Evolutionary conservation across 2,329 filamentous ascomycete genomes (phyloP).

Genomic region (Microascus cirrosus): DNA sequence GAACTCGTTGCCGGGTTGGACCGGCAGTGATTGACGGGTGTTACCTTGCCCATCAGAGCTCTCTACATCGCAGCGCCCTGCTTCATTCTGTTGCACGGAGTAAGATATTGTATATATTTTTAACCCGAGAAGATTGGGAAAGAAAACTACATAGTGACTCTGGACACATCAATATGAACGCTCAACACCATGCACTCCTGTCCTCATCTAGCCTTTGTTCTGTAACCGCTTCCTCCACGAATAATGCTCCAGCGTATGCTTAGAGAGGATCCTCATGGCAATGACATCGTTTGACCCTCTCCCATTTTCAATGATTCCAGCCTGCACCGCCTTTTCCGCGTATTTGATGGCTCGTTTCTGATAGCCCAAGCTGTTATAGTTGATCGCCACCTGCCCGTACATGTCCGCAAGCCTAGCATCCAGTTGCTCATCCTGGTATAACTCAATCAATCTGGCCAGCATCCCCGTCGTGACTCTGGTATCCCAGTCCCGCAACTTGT

Average conservation of each 20-base stretch:
- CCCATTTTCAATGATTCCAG: constrained; percentile 14
- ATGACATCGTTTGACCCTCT: constrained; percentile 5
- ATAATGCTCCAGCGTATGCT: constrained; percentile 1
- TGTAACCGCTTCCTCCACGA: constrained; percentile 3
- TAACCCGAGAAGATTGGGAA: no score
- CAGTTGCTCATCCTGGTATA: constrained; percentile 28
- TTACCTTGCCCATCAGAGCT: no score
- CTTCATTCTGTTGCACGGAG: no score
- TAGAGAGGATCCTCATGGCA: constrained; percentile 5
- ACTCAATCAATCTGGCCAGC: constrained; percentile 24
- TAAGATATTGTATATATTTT: no score
- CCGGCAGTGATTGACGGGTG: no score
- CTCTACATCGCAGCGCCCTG: no score
- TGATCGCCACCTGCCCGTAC: constrained; percentile 24
- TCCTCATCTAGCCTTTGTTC: neutral
- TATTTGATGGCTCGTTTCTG: constrained; percentile 25
- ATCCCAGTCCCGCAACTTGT: constrained; percentile 1
- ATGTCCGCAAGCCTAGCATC: constrained; percentile 21
- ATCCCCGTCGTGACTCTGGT: constrained; percentile 14
- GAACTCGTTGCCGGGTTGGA: neutral
- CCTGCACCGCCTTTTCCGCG: constrained; percentile 24
- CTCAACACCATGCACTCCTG: neutral
- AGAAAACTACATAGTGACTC: neutral
- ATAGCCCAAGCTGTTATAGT: constrained; percentile 26
- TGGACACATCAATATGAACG: neutral